Conservation (phyloP, 2,329 filamentous ascomycete genomes). For the Arachnopeziza araneosa region DNA sequence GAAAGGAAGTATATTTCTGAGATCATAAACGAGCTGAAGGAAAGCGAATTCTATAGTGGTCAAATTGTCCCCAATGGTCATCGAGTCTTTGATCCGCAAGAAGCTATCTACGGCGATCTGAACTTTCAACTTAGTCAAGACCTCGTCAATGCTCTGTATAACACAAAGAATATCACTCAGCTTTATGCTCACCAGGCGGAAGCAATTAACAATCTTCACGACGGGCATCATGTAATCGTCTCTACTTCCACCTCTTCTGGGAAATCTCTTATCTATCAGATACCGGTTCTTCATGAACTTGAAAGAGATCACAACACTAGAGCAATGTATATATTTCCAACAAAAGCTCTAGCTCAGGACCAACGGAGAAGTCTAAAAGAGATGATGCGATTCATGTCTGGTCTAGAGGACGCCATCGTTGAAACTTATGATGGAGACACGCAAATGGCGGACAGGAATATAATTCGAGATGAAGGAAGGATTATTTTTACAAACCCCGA, state of each 20-base stretch:
- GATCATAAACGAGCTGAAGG: conserved; percentile 79
- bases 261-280: conserved; percentile 96
- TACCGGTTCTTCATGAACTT: conserved; percentile 82
- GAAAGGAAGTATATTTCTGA: conserved; percentile 76
- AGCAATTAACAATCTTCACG: conserved; percentile 81
- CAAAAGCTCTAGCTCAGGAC: conserved; percentile 93
- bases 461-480: conserved; percentile 79
- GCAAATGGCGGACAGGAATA: conserved; percentile 68
- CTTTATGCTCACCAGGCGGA: conserved; percentile 91
- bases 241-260: conserved; percentile 94
- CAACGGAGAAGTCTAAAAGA: conserved; percentile 85
- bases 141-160: conserved; percentile 93
- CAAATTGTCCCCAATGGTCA: conserved; percentile 94
- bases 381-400: conserved; percentile 73
- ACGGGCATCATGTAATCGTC: conserved; percentile 82
- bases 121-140: conserved; percentile 83
- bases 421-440: conserved; percentile 98
- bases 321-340: conserved; percentile 97
- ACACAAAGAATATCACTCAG: conserved; percentile 77
- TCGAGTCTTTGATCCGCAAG: conserved; percentile 81
- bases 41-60: conserved; percentile 78
- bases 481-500: conserved; percentile 98
- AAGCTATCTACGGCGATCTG: conserved; percentile 75
- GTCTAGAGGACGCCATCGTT: conserved; percentile 68
- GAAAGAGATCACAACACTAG: conserved; percentile 71